Conservation (phyloP, 2,329 filamentous ascomycete genomes). For the Phialemonium atrogriseum region DNA sequence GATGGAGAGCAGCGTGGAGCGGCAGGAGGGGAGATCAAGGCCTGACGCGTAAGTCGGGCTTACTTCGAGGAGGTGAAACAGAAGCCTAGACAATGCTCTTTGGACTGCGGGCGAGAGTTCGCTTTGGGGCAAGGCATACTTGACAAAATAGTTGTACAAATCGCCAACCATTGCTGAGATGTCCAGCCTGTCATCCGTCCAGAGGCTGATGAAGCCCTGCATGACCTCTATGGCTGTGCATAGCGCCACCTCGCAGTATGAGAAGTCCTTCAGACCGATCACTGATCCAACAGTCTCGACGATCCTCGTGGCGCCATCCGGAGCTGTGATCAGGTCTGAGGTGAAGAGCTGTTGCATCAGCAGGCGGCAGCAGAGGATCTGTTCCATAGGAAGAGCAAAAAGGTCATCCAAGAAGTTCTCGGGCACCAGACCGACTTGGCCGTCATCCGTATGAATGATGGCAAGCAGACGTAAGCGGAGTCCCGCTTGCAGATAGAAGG, state of each 20-base stretch:
- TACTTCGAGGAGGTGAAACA: conserved; percentile 60
- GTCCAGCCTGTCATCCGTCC: conserved; percentile 50
- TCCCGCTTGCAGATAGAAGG: conserved; percentile 40
- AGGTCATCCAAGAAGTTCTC: conserved; percentile 41
- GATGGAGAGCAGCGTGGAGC: conserved; percentile 68
- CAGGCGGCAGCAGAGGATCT: conserved; percentile 41
- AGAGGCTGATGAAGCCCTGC: conserved; percentile 52
- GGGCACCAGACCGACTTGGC: conserved; percentile 41
- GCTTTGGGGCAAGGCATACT: conserved; percentile 55
- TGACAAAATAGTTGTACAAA: conserved; percentile 71
- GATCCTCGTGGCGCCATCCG: conserved; percentile 36
- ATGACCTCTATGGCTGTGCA: conserved; percentile 61
- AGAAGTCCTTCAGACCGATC: conserved; percentile 50
- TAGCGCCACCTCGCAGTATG: conserved; percentile 67
- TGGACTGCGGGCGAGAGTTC: conserved; percentile 64
- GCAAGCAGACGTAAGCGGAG: conserved; percentile 37
- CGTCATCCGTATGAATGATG: conserved; percentile 30
- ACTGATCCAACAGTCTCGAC: conserved; percentile 43
- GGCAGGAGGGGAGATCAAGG: conserved; percentile 46
- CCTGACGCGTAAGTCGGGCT: conserved; percentile 59
- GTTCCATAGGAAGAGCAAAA: conserved; percentile 39
- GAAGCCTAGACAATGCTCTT: conserved; percentile 55
- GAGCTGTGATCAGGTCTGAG: conserved; percentile 42
- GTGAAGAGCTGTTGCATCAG: conserved; percentile 44
- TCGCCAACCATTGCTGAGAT: conserved; percentile 62